Percentiles rank a stretch among this genome's conserved stretches.
These are phyloP conservation scores for Populus pruinosa DNA, from an alignment of 345 rosid species.

Conservation along the genomic window DNA sequence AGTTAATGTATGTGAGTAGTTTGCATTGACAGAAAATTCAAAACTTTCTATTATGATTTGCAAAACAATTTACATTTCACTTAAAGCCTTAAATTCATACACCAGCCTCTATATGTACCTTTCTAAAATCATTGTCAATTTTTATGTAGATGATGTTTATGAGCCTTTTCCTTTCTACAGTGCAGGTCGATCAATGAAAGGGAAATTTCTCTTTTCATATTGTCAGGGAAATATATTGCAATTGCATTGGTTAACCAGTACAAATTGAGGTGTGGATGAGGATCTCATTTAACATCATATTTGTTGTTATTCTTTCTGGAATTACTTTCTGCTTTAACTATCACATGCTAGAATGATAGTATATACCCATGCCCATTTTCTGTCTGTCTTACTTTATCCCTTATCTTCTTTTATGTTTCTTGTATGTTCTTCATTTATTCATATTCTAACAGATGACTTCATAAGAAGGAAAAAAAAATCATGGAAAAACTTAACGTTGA, in stretches of 20 bases:
- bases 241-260: conserved; percentile 91
- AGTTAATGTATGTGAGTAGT: background rate
- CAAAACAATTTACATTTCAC: background rate
- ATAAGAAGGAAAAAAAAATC: background rate
- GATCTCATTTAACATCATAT: conserved; percentile 9
- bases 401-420: background rate
- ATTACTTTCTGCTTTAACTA: background rate
- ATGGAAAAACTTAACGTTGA: conserved; percentile 1
- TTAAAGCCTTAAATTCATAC: background rate
- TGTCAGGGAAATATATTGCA: conserved; percentile 75
- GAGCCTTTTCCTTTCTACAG: conserved; percentile 55
- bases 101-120: background rate
- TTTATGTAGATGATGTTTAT: conserved; percentile 18
- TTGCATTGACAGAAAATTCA: background rate
- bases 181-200: conserved; percentile 71
- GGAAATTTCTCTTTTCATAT: conserved; percentile 65
- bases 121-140: background rate
- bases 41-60: background rate
- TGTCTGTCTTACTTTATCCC: background rate
- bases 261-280: conserved; percentile 61
- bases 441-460: background rate
- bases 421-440: background rate
- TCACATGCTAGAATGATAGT: background rate
- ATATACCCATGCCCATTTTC: background rate
- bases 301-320: conserved; percentile 1